These are phyloP conservation scores for Datura wrightii DNA, from an alignment of 257 asterid species.

Conservation along the genomic window DNA sequence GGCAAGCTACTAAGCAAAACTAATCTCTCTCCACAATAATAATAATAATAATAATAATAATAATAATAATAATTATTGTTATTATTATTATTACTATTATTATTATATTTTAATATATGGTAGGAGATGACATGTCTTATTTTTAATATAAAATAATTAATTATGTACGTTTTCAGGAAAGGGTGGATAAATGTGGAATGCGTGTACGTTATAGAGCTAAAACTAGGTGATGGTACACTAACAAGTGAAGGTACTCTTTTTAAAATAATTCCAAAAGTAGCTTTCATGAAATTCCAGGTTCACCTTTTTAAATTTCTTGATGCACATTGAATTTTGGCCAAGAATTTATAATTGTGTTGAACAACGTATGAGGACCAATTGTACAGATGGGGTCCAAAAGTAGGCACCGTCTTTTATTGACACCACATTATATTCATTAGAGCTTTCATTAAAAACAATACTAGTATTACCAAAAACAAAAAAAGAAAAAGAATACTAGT, in stretches of 20 bases:
- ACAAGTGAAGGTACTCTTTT: neutral
- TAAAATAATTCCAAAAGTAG: neutral
- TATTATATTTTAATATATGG: too few relatives aligned
- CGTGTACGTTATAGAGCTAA: too few relatives aligned
- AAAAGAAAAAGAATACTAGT: neutral
- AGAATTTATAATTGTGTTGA: constrained; percentile 27
- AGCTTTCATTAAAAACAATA: neutral
- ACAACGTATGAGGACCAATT: constrained; percentile 31
- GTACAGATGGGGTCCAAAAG: constrained; percentile 37
- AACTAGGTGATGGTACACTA: neutral
- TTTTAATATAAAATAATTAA: too few relatives aligned
- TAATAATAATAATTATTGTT: too few relatives aligned
- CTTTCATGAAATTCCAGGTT: constrained; percentile 1
- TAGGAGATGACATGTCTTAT: too few relatives aligned
- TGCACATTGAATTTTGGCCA: constrained; percentile 28
- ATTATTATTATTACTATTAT: too few relatives aligned
- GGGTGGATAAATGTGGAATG: too few relatives aligned
- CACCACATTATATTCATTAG: constrained; percentile 24
- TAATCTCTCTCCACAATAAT: neutral
- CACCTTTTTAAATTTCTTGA: constrained; percentile 5
- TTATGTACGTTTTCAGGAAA: too few relatives aligned
- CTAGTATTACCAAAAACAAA: neutral
- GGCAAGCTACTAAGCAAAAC: neutral
- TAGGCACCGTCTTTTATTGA: constrained; percentile 51
- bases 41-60: too few relatives aligned